Evolutionary conservation across 2,329 filamentous ascomycete species (phyloP), one percentile per base, ranked within the genome.

Genomic region (Arthrinium puccinioides): DNA sequence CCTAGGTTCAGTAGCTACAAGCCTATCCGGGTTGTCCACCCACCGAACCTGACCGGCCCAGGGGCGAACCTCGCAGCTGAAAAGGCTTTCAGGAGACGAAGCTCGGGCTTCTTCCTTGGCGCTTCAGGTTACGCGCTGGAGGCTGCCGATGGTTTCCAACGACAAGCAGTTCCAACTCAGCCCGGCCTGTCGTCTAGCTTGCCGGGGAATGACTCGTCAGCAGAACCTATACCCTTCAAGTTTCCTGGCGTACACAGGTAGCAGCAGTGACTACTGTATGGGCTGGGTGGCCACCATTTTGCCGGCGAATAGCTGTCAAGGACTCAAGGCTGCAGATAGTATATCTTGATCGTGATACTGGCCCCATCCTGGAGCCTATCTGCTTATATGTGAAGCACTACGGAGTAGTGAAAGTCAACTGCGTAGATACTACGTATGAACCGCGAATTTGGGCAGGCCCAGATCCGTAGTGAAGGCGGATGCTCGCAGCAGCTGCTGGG

Each of bases 1-100:
- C 92, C 92, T 15, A 77, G 81, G 15, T 98, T 87, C 56, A 86
- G 81, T 38, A 71, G 81, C 1, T 97, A 95, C 64, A 95, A 89
- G 56, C 76, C 84, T 4, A 62, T 70, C 25, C 64, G 73, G 6
- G 64, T 69, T 21, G 74, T 74, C 68, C 61, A 66, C 15, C 55
- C 54, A 29, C 56, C 64, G 1, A 49, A 53, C 3, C 55, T 56
- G 4, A 62, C 59, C 32, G 62, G 67, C 1, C 58, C 67, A 3
- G 69, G 63, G 23, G 65, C 73, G 16, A 72, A 62, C 43, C 57
- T 78, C 3, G 68, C 68, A n/a, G 67, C 67, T 19, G 81, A 84
- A 27, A 79, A 76, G 50, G 72, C 74, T 4, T 72, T 66, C 38
- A 66, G 74, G 38, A 67, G 78, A 48, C 67, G 73, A 29, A 82